These are phyloP conservation scores for Yarrowia bubula DNA, from an alignment of 805 yeast species.

Conservation along the genomic window DNA sequence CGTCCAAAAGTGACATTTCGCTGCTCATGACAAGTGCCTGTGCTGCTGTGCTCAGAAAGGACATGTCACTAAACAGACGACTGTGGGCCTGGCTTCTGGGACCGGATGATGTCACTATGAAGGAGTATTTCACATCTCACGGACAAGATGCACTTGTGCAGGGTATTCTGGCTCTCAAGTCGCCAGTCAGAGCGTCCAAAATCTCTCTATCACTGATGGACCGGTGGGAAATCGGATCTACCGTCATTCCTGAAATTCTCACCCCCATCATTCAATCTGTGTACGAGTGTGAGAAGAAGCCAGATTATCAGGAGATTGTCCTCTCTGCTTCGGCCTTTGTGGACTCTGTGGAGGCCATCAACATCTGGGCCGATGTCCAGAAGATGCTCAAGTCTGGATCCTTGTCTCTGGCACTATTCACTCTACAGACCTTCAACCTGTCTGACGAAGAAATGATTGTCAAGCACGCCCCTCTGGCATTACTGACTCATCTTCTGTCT, in stretches of 20 bases:
- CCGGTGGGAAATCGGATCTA: slow-evolving; percentile 88
- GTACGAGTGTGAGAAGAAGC: slow-evolving; percentile 32
- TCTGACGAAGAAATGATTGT: slow-evolving; percentile 84
- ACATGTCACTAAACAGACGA: slow-evolving; percentile 92
- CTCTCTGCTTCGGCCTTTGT: slow-evolving; percentile 67
- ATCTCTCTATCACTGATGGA: slow-evolving; percentile 78
- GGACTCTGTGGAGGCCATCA: slow-evolving; percentile 78
- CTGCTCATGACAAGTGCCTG: slow-evolving; percentile 62
- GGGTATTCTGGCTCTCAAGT: slow-evolving; percentile 52
- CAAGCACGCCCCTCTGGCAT: slow-evolving; percentile 69
- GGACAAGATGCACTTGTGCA: slow-evolving; percentile 52
- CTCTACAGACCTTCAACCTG: slow-evolving; percentile 64
- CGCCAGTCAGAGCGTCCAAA: slow-evolving; percentile 39
- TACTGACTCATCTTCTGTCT: slow-evolving; percentile 40
- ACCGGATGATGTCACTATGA: slow-evolving; percentile 54
- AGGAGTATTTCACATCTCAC: slow-evolving; percentile 57
- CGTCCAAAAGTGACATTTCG: slow-evolving; percentile 54
- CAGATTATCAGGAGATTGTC: slow-evolving; percentile 47
- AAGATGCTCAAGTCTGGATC: slow-evolving; percentile 35
- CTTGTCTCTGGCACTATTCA: slow-evolving; percentile 54
- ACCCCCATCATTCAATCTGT: slow-evolving; percentile 60
- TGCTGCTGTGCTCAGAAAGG: slow-evolving; percentile 69
- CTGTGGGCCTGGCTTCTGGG: slow-evolving; percentile 93
- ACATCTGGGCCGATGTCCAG: slow-evolving; percentile 60
- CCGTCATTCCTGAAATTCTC: slow-evolving; percentile 67